phyloP scores from a whole-genome alignment of 495 filamentous ascomycete species.

The Tuber melanosporum region DNA sequence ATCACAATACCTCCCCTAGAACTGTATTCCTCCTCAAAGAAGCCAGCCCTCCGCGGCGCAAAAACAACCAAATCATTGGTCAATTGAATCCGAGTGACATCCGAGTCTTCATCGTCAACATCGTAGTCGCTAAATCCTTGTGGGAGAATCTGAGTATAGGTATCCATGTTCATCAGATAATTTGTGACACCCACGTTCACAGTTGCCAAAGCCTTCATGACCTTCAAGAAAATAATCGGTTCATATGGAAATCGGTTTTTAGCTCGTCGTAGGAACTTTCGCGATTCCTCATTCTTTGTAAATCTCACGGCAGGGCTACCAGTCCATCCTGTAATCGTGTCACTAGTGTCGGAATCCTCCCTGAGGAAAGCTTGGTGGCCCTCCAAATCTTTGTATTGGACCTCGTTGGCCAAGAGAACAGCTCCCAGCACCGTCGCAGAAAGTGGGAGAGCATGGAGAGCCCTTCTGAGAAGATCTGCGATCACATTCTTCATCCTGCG shows the following conservation, averaged over 20 bases:
- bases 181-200: constrained; percentile 42
- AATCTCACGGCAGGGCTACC: constrained; percentile 32
- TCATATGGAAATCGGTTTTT: constrained; percentile 80
- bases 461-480: constrained; percentile 33
- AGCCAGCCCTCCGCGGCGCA: constrained; percentile 35
- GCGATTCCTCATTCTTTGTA: constrained; percentile 19
- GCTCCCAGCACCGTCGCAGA: constrained; percentile 30
- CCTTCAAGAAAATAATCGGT: constrained; percentile 66
- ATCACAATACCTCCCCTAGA: constrained; percentile 48
- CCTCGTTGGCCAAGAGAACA: constrained; percentile 31
- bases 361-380: constrained; percentile 29
- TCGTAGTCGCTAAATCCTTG: constrained; percentile 61
- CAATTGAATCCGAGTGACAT: constrained; percentile 60
- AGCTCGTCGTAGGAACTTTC: constrained; percentile 45
- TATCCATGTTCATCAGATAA: constrained; percentile 57
- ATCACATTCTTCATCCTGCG: constrained; percentile 40
- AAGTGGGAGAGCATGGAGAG: constrained; percentile 26
- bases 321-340: constrained; percentile 28
- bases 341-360: constrained; percentile 29
- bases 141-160: constrained; percentile 67
- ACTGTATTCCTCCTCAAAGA: constrained; percentile 35
- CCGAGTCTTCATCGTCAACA: constrained; percentile 74
- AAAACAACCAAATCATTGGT: constrained; percentile 52
- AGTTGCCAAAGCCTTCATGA: constrained; percentile 56
- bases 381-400: constrained; percentile 33